Base-by-base conservation (phyloP, 768 basidiomycete genomes). In the Hortiboletus campestris region DNA sequence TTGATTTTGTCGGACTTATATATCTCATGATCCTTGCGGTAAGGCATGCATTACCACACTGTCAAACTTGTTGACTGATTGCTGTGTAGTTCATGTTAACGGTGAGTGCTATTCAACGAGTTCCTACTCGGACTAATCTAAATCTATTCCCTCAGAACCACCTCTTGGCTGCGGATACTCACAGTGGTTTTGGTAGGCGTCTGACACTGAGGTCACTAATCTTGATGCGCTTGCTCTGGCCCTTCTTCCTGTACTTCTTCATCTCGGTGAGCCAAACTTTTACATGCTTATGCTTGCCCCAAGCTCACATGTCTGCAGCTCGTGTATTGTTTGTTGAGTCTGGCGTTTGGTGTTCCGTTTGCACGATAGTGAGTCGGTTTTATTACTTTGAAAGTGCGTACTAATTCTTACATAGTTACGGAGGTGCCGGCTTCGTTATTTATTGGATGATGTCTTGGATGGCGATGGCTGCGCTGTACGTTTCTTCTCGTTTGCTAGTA, bases 361-460 rank as follows among this genome's bases (percentile, higher is more conserved):
- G 68, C 63, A 11, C 74, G 80, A 52, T 76, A 67, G 77, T 83
- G 35, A 32, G 78, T 69, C 36, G 20, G 10, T 29, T 22, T 50
- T 13, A 13, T 42, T 39, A 11, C 35, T 12, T 34, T 34, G 39
- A 31, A 25, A 12, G 13, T 32, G 19, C 5, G n/a, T 32, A 40
- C 47, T 48, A 7, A 63, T 19, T 36, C 14, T 32, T 29, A 6
- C 7, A 19, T 47, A 76, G 80, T 52, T 83, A 78, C 47, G 80
- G 80, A 11, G 81, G 80, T 17, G 67, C 69, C 0, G 86, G 86
- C 0, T 84, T 87, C 59, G 57, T 86, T 34, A 71, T 86, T 28
- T 86, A 82, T 63, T 88, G 86, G 86, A 84, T 85, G 82, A 70
- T 85, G 56, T 81, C 80, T 54, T 86, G 77, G 74, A 39, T 74